Evolutionary conservation across 768 basidiomycete species (phyloP).

Genomic region (Trametes punicea): DNA sequence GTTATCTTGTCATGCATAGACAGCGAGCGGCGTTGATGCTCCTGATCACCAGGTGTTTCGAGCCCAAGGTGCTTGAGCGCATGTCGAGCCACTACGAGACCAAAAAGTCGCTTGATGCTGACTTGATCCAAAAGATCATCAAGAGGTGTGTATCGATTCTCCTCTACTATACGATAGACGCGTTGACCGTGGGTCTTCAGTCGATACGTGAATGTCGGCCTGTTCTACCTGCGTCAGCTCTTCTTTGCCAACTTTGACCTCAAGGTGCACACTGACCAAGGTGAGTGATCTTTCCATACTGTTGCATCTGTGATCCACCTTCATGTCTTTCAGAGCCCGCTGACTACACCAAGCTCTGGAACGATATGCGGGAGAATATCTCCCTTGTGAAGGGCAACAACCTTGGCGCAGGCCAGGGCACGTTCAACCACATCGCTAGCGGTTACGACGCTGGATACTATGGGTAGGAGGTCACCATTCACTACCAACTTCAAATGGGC

Average conservation of each 20-base stretch:
- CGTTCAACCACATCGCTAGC: constrained; percentile 75
- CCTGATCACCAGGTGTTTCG: constrained; percentile 60
- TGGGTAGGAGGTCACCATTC: constrained; percentile 40
- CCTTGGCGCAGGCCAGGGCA: constrained; percentile 63
- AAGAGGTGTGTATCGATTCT: constrained; percentile 51
- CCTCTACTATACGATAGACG: no score
- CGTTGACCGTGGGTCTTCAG: constrained; percentile 22
- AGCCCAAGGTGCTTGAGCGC: constrained; percentile 66
- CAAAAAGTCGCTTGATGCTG: constrained; percentile 63
- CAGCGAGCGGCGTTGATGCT: neutral
- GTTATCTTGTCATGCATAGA: neutral
- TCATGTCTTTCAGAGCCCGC: constrained; percentile 41
- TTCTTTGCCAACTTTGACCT: constrained; percentile 83
- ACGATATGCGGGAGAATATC: constrained; percentile 61
- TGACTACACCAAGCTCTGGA: constrained; percentile 83
- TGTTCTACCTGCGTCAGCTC: constrained; percentile 79
- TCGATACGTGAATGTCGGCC: constrained; percentile 74
- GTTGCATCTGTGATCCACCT: neutral
- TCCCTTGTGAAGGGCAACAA: constrained; percentile 65
- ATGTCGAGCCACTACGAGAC: constrained; percentile 82
- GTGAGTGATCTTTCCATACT: constrained; percentile 34
- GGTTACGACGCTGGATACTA: constrained; percentile 75
- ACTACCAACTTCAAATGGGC: neutral
- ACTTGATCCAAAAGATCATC: constrained; percentile 76
- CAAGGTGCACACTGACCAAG: constrained; percentile 68